Evolutionary conservation across 305 asterid genomes (phyloP).

Genomic region (Ilex paraguariensis): DNA sequence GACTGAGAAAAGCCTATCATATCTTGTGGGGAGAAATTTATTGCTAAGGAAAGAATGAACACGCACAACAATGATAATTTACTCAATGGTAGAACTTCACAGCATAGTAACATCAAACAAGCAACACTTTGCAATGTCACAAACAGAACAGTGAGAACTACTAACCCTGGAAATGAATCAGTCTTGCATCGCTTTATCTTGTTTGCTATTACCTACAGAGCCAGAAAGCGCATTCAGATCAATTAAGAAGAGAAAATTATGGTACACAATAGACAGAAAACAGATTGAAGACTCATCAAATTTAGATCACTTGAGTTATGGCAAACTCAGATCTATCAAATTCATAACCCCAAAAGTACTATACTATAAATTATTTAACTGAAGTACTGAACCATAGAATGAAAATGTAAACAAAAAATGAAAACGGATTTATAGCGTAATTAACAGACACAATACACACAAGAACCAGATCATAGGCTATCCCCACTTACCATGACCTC

Average conservation of each 20-base stretch:
- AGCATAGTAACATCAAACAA: neutral
- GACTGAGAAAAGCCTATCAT: slow-evolving; percentile 9
- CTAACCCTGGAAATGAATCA: slow-evolving; percentile 81
- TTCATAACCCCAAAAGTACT: too few relatives aligned
- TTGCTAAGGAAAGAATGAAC: neutral
- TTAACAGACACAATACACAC: neutral
- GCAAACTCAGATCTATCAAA: too few relatives aligned
- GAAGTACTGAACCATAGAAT: too few relatives aligned
- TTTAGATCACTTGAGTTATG: too few relatives aligned
- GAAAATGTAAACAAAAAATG: too few relatives aligned
- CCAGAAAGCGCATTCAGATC: slow-evolving; percentile 19
- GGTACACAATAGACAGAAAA: too few relatives aligned
- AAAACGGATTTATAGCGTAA: neutral
- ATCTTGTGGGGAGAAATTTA: slow-evolving; percentile 15
- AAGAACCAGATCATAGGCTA: too few relatives aligned
- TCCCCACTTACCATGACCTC: too few relatives aligned
- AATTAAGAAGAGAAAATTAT: slow-evolving; percentile 9
- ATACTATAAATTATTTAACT: too few relatives aligned
- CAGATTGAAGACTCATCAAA: too few relatives aligned
- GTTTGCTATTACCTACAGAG: slow-evolving; percentile 68
- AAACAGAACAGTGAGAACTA: slow-evolving; percentile 2
- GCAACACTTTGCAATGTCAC: neutral
- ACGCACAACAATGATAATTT: neutral
- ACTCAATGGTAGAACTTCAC: neutral
- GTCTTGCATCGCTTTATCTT: slow-evolving; percentile 98